Base-by-base conservation (phyloP, 495 filamentous ascomycete species). In the Lophium mytilinum region DNA sequence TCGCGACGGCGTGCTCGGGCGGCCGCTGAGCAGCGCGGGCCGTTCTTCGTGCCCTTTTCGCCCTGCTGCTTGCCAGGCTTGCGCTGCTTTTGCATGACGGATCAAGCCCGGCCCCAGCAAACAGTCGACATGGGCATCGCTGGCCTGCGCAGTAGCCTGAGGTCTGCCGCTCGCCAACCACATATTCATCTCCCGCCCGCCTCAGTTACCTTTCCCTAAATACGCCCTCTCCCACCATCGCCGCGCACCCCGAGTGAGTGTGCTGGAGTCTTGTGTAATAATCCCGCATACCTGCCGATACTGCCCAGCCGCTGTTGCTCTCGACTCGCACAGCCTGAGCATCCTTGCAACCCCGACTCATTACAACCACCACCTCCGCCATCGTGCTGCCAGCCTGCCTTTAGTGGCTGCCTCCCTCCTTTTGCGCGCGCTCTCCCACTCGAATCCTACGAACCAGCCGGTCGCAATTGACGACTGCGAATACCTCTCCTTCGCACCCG, bases 261-360 rank as follows among this genome's bases (percentile, higher is more conserved):
- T 56, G 51, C 47, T 19, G 55, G 41, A 48, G 11, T 35, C 56
- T 53, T 55, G 55, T 60, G 19, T 55, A 21, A 45, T 56, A 56
- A 56, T 56, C 61, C 56, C 48, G 61, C 60, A 63, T 51, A n/a
- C 18, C 54, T 51, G 19, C 18, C 54, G 48, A 33, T 43, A 50
- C 39, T 47, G 45, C 35, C 52, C 51, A 53, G 24, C 37, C 24
- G 24, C 35, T 56, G 61, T 56, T 64, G 56, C 60, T 64, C 61
- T 40, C 60, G 33, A 58, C 56, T 52, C 52, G 36, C 49, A 54
- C 50, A 55, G 9, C 43, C 15, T 34, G 37, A 1, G 17, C 48
- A 60, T 21, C 61, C 61, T 42, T 59, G 61, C 61, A 48, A 50
- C 21, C 14, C 61, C 46, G 51, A 55, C 39, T 60, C 39, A 50